Evolutionary conservation across 2,329 filamentous ascomycete genomes (phyloP), one percentile per base, ranked within the genome.

Genomic region (Diaporthe capsici): DNA sequence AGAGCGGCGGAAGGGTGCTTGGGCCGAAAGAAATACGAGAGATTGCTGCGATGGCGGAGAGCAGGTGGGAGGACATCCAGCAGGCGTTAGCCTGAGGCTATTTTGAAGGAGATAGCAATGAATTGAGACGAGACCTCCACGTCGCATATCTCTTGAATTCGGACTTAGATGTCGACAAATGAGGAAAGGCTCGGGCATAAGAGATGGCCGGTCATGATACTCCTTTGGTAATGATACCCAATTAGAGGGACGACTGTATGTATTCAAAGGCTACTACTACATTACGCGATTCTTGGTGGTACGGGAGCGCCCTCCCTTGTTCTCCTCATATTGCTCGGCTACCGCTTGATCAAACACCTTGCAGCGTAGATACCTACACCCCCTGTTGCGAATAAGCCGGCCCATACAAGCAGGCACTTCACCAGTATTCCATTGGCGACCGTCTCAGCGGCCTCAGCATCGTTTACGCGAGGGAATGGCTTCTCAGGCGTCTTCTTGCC

Each of bases 1-100:
- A 98, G 88, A 91, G 89, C 78, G 97, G 97, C 15, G 97, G 96
- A 9, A 90, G 90, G 13, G 87, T 92, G 10, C 86, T 97, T 51
- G 93, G 92, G 10, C 90, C 88, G 34, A 88, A 91, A 75, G 85
- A 92, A 75, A 87, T 96, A 82, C 89, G 85, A 78, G 85, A 88
- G 55, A 86, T 95, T 78, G 87, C 93, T 10, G 85, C 85, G 39
- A 82, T 91, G 72, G 92, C 93, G 1, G 88, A 90, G 78, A 86
- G 87, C 76, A 90, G 94, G 80, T 96, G 94, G 89, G 85, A 87
- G 60, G 89, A 93, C 78, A 89, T 90, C 47, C 81, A 76, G 47
- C 89, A 82, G 83, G 88, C 82, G 53, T 81, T 82, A 83, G 31
- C 42, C 42, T 65, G 37, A 44, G 25, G 20, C 25, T 47, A 86